Evolutionary conservation across 108 stramenopile species (phyloP).

Genomic region (Cylindrotheca closterium): DNA sequence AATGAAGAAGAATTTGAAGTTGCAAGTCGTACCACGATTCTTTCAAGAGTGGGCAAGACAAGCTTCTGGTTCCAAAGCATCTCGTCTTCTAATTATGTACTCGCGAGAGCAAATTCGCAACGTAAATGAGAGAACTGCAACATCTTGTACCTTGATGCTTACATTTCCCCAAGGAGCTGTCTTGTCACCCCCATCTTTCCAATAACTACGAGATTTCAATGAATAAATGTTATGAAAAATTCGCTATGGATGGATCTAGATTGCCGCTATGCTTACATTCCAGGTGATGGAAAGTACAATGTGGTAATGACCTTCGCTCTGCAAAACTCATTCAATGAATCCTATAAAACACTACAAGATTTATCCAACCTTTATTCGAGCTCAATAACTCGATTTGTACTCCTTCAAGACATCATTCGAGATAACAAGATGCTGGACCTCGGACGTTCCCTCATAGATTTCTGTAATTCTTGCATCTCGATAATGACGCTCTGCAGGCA

Average conservation of each 20-base stretch:
- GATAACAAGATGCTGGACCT: conserved; percentile 96
- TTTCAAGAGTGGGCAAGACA: conserved; percentile 33
- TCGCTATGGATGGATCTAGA: conserved; percentile 95
- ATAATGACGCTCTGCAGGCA: conserved; percentile 97
- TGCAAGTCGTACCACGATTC: no score
- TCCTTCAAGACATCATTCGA: conserved; percentile 93
- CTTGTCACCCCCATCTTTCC: no score
- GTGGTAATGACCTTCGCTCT: conserved; percentile 49
- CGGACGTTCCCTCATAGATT: conserved; percentile 97
- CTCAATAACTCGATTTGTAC: conserved; percentile 52
- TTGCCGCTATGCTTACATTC: conserved; percentile 68
- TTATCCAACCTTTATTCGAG: not conserved
- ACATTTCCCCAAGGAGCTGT: no score
- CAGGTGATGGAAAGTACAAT: conserved; percentile 86
- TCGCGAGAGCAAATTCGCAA: conserved; percentile 92
- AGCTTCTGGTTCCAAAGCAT: conserved; percentile 80
- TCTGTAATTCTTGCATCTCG: conserved; percentile 98
- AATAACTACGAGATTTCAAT: no score
- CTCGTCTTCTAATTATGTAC: conserved; percentile 94
- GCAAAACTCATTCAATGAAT: not conserved
- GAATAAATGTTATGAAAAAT: no score
- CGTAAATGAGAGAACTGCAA: conserved; percentile 41
- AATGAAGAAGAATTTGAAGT: no score
- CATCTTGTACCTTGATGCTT: no score
- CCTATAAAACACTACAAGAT: not conserved